phyloP scores from a whole-genome alignment of 2,329 filamentous ascomycete genomes.

The Fusarium sp. region DNA sequence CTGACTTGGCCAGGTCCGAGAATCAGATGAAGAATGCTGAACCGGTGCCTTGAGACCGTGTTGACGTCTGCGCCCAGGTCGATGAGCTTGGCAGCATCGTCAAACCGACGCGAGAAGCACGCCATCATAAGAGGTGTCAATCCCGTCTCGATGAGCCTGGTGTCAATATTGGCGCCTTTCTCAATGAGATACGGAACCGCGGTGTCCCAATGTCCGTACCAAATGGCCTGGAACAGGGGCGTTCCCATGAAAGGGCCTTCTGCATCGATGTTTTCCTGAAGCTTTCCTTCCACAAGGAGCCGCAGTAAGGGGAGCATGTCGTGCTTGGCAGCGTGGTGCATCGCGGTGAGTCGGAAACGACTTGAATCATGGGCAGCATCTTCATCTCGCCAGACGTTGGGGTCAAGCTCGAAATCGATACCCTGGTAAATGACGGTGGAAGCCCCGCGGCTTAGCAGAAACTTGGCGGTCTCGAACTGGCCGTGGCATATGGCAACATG shows the following conservation, averaged over 20 bases:
- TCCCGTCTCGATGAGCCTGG: conserved; percentile 42
- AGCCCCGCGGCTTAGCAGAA: conserved; percentile 38
- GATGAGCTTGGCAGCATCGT: conserved; percentile 42
- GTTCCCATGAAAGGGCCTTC: conserved; percentile 45
- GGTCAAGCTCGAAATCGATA: conserved; percentile 40
- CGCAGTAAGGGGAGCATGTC: conserved; percentile 35
- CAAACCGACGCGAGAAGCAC: conserved; percentile 44
- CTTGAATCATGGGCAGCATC: conserved; percentile 31
- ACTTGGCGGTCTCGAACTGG: conserved; percentile 41
- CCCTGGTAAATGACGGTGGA: conserved; percentile 43
- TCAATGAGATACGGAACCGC: conserved; percentile 43
- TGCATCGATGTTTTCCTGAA: conserved; percentile 35
- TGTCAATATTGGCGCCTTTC: conserved; percentile 42
- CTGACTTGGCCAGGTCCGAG: conserved; percentile 40
- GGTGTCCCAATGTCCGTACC: conserved; percentile 43
- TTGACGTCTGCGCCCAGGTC: conserved; percentile 42
- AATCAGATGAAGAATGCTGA: conserved; percentile 45
- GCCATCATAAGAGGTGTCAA: conserved; percentile 45
- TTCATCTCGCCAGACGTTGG: conserved; percentile 37
- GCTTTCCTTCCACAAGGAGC: conserved; percentile 32
- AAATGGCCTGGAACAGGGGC: conserved; percentile 43
- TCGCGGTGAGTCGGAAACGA: conserved; percentile 39
- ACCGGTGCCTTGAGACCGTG: conserved; percentile 39
- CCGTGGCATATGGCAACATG: conserved; percentile 44
- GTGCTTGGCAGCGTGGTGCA: conserved; percentile 42